Evolutionary conservation across 371 early-diverging fungal genomes (phyloP).

Genomic region (Lichtheimia ornata): DNA sequence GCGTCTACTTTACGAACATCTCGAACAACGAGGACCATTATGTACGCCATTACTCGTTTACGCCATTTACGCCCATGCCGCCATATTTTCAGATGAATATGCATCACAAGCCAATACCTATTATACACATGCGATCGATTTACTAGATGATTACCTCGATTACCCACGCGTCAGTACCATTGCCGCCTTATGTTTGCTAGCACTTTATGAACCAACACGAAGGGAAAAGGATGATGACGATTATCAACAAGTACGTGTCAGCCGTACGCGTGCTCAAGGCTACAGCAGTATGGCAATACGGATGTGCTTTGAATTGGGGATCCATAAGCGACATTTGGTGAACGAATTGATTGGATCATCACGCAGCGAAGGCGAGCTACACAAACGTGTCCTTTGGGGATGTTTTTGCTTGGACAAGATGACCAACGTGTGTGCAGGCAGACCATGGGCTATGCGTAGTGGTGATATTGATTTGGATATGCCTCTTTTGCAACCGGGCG

Average conservation of each 20-base stretch:
- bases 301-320: slow-evolving; percentile 46
- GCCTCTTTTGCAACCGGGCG: slow-evolving; percentile 28
- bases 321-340: slow-evolving; percentile 27
- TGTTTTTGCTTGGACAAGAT: slow-evolving; percentile 36
- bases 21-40: slow-evolving; percentile 38
- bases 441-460: slow-evolving; percentile 29
- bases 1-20: slow-evolving; percentile 46
- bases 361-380: slow-evolving; percentile 22
- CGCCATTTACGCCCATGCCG: slow-evolving; percentile 47
- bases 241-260: neutral
- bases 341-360: slow-evolving; percentile 5
- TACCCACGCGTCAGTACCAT: slow-evolving; percentile 45
- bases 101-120: slow-evolving; percentile 14
- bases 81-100: slow-evolving; percentile 23
- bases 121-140: slow-evolving; percentile 36
- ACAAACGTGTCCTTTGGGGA: slow-evolving; percentile 32
- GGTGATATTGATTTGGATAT: slow-evolving; percentile 28
- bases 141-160: slow-evolving; percentile 51
- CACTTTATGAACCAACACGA: slow-evolving; percentile 30
- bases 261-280: slow-evolving; percentile 32
- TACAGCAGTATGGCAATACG: slow-evolving; percentile 46
- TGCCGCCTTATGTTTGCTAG: slow-evolving; percentile 29
- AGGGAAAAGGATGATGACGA: neutral
- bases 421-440: slow-evolving; percentile 28
- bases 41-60: slow-evolving; percentile 45